Evolutionary conservation across 495 filamentous ascomycete species (phyloP), one percentile per base, ranked within the genome.

Genomic region (Talaromyces wortmannii): DNA sequence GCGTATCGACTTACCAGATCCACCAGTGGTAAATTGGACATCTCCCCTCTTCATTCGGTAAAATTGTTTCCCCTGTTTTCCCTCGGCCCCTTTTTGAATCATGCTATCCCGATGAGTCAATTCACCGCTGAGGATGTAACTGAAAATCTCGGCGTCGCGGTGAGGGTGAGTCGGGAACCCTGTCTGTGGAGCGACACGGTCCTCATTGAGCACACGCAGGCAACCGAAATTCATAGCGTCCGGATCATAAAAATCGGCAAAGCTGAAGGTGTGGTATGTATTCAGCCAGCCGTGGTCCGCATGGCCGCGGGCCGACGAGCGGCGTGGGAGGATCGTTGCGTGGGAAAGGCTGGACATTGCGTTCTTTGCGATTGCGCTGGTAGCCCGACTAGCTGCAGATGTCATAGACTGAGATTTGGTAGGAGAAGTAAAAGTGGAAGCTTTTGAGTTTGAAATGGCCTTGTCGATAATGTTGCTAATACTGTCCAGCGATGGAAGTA

Each of bases 101-200:
- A 91, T 88, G 47, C 76, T 83, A 65, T 95, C 89, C 13, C 86
- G 83, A 72, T 95, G 89, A 31, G 88, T 90, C 45, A 92, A 79
- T 65, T 91, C 86, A 55, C 89, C 89, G 57, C 68, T 81, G 6
- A 92, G 74, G 60, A 92, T 85, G 72, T 92, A 92, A 59, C 78
- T 83, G 76, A 89, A 92, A 73, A 92, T 92, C 68, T 92, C 87
- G 59, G 87, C 88, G 64, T 92, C 84, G 60, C 82, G 79, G 72
- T 95, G 89, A 23, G 82, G 82, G 65, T 95, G 90, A 1, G 87
- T 90, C 11, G 86, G 86, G 71, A 92, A 91, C 23, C 88, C 89
- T 18, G 77, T 81, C 48, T 77, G 72, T 16, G 80, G 66, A 42
- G 80, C 74, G 31, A 92, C 88, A 18, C 87, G 83, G 67, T 92